phyloP scores from a whole-genome alignment of 495 filamentous ascomycete species.

The Beverwykella pulmonaria region DNA sequence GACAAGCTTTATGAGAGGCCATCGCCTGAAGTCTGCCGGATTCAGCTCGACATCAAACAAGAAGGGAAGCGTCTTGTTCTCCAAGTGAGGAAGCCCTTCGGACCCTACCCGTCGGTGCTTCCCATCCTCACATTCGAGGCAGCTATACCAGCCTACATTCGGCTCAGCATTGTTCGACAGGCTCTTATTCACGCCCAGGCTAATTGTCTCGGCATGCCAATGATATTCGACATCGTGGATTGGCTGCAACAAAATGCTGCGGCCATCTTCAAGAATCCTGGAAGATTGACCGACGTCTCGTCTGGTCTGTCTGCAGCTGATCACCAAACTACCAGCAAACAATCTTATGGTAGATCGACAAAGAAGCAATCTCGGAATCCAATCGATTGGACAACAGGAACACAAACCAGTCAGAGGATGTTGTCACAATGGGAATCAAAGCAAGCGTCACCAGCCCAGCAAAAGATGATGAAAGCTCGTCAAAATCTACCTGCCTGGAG shows the following conservation, averaged over 20 bases:
- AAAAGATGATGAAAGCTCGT: slow-evolving; percentile 69
- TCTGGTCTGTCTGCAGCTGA: slow-evolving; percentile 61
- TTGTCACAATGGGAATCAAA: slow-evolving; percentile 58
- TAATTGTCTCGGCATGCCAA: slow-evolving; percentile 74
- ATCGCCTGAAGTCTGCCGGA: slow-evolving; percentile 64
- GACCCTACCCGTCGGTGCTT: slow-evolving; percentile 70
- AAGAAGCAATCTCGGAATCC: slow-evolving; percentile 33
- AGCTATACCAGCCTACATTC: slow-evolving; percentile 85
- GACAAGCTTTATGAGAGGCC: slow-evolving; percentile 60
- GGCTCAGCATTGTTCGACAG: slow-evolving; percentile 82
- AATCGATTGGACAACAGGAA: slow-evolving; percentile 47
- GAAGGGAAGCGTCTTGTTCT: slow-evolving; percentile 48
- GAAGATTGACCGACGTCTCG: slow-evolving; percentile 78
- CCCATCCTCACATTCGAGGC: slow-evolving; percentile 73
- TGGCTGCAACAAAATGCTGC: slow-evolving; percentile 84
- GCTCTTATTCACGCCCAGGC: slow-evolving; percentile 67
- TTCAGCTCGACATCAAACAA: slow-evolving; percentile 56
- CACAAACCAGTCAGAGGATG: slow-evolving; percentile 50
- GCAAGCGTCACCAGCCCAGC: slow-evolving; percentile 60
- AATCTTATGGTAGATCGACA: slow-evolving; percentile 32
- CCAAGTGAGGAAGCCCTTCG: slow-evolving; percentile 56
- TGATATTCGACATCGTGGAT: slow-evolving; percentile 86
- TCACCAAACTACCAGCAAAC: slow-evolving; percentile 2
- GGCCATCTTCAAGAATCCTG: slow-evolving; percentile 76
- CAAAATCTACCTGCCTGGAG: slow-evolving; percentile 85